phyloP scores from a whole-genome alignment of 495 filamentous ascomycete genomes.

The Aspergillus coremiiformis region DNA sequence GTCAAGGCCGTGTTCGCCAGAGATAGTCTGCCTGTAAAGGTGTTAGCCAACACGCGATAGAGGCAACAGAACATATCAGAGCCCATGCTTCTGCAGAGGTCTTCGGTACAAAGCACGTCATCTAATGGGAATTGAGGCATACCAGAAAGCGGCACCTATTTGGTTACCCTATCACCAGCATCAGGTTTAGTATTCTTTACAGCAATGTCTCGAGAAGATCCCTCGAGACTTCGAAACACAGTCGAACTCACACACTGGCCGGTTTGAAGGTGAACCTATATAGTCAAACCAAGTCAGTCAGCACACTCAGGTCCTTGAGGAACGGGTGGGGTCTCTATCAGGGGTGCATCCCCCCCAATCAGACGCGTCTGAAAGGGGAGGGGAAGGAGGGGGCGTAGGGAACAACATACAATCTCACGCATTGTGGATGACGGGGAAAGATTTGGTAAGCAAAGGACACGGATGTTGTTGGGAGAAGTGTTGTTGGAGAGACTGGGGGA shows the following conservation, averaged over 20 bases:
- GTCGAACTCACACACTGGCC: constrained; percentile 81
- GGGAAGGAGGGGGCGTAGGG: constrained; percentile 22
- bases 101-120: not conserved
- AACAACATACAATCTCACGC: constrained; percentile 84
- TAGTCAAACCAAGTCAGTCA: constrained; percentile 31
- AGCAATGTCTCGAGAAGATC: constrained; percentile 2
- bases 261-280: constrained; percentile 94
- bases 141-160: constrained; percentile 99
- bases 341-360: constrained; percentile 17
- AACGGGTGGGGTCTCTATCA: constrained; percentile 42
- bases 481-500: constrained; percentile 15
- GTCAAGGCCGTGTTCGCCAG: constrained; percentile 98
- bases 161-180: constrained; percentile 78
- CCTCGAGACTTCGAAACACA: constrained; percentile 7
- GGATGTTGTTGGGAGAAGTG: constrained; percentile 14
- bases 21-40: constrained; percentile 77
- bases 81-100: not conserved
- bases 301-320: constrained; percentile 23
- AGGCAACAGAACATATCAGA: not conserved
- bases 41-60: constrained; percentile 20
- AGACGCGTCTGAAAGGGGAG: constrained; percentile 35
- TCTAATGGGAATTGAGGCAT: constrained; percentile 23
- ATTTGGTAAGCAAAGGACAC: too few species aligned
- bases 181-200: constrained; percentile 22
- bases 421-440: too few species aligned